Evolutionary conservation across 2,329 filamentous ascomycete genomes (phyloP).

Genomic region (Chrysoporthe puriensis): DNA sequence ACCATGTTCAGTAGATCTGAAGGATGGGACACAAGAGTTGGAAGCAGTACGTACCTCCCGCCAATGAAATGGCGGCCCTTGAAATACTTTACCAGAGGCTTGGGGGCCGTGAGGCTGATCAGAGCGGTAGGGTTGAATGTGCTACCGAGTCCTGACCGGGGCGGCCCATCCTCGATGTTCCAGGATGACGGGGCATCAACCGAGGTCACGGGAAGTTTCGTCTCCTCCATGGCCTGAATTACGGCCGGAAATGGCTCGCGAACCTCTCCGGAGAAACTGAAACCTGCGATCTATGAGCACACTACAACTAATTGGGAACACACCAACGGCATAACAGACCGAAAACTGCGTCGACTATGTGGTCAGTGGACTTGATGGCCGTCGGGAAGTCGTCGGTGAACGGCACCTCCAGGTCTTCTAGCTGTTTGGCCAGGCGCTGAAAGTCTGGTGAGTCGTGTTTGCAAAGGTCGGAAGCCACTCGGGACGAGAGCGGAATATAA

Average conservation of each 20-base stretch:
- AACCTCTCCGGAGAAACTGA: slow-evolving; percentile 90
- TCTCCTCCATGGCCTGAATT: slow-evolving; percentile 75
- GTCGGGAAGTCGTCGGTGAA: slow-evolving; percentile 79
- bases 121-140: slow-evolving; percentile 80
- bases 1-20: slow-evolving; percentile 16
- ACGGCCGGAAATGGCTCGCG: slow-evolving; percentile 88
- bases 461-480: not conserved
- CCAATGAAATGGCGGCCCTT: slow-evolving; percentile 89
- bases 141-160: slow-evolving; percentile 74
- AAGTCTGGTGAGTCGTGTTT: slow-evolving; percentile 37
- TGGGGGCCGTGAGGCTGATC: slow-evolving; percentile 90
- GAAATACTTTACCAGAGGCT: slow-evolving; percentile 85
- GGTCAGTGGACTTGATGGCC: slow-evolving; percentile 71
- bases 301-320: slow-evolving; percentile 10
- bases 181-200: slow-evolving; percentile 95
- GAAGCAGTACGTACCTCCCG: slow-evolving; percentile 62
- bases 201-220: slow-evolving; percentile 76
- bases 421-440: slow-evolving; percentile 81
- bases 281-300: slow-evolving; percentile 56
- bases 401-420: slow-evolving; percentile 79
- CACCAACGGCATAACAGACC: slow-evolving; percentile 53
- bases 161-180: slow-evolving; percentile 88
- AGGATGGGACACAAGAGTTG: not conserved
- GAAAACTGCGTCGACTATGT: slow-evolving; percentile 92
- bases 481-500: slow-evolving; percentile 25